These are phyloP conservation scores for Ceratocystis variospora DNA, from an alignment of 2,329 filamentous ascomycete species.

Conservation along the genomic window DNA sequence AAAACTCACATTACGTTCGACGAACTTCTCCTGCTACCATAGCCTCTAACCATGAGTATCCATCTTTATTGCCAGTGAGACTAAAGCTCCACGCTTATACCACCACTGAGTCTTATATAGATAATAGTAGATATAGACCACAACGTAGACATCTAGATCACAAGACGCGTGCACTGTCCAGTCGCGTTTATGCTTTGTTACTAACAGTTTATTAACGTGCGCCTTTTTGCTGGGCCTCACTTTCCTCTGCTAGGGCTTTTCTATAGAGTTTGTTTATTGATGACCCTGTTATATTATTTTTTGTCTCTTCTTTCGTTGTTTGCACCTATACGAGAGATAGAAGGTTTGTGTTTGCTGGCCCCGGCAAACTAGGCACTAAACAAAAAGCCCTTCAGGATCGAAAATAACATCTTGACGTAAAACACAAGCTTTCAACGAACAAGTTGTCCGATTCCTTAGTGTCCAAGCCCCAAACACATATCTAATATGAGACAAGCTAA, in stretches of 20 bases:
- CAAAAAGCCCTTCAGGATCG: neutral
- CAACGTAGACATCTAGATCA: neutral
- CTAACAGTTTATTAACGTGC: neutral
- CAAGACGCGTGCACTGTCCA: slow-evolving; percentile 3
- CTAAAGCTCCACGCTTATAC: neutral
- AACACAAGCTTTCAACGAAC: neutral
- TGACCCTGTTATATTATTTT: neutral
- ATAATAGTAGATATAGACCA: neutral
- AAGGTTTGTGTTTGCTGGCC: neutral
- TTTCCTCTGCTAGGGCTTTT: neutral
- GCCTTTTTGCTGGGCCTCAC: slow-evolving; percentile 1
- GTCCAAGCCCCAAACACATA: neutral
- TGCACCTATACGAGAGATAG: neutral
- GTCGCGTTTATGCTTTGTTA: neutral
- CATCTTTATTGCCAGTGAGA: neutral
- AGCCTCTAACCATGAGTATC: neutral
- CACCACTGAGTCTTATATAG: neutral
- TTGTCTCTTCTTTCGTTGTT: neutral
- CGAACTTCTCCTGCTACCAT: too few species aligned
- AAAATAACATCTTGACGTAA: neutral
- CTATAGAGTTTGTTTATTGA: neutral
- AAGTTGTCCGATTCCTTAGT: neutral
- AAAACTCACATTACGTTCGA: too few species aligned
- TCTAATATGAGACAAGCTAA: neutral
- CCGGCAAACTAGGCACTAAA: neutral